phyloP scores from a whole-genome alignment of 805 yeast species.

The Zygosaccharomyces bailii region DNA sequence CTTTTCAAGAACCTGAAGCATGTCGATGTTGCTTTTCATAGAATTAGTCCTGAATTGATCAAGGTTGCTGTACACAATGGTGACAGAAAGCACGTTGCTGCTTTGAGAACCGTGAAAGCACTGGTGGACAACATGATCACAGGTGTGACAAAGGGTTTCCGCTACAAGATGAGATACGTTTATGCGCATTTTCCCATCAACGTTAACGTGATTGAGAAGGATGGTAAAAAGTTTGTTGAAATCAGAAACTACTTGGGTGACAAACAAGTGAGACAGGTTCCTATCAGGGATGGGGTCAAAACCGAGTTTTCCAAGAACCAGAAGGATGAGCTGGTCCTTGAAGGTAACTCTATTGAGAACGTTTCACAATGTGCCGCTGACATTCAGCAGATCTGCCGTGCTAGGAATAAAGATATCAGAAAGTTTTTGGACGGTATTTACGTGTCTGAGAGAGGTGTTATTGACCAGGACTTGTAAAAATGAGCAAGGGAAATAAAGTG shows the following conservation, averaged over 20 bases:
- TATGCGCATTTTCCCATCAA: slow-evolving; percentile 99
- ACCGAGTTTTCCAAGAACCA: slow-evolving; percentile 76
- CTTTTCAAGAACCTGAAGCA: slow-evolving; percentile 88
- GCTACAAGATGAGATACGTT: slow-evolving; percentile 99
- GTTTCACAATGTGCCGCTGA: slow-evolving; percentile 99
- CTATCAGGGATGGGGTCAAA: slow-evolving; percentile 84
- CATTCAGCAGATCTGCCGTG: slow-evolving; percentile 96
- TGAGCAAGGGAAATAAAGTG: neutral
- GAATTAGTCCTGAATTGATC: slow-evolving; percentile 67
- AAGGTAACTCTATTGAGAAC: slow-evolving; percentile 95
- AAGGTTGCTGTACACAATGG: slow-evolving; percentile 95
- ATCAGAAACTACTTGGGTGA: slow-evolving; percentile 99
- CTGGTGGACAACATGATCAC: slow-evolving; percentile 89
- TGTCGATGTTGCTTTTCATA: slow-evolving; percentile 89
- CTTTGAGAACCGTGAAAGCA: slow-evolving; percentile 97
- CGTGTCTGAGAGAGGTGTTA: slow-evolving; percentile 91
- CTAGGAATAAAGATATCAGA: slow-evolving; percentile 99
- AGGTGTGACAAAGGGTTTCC: slow-evolving; percentile 99
- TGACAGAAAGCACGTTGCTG: slow-evolving; percentile 99
- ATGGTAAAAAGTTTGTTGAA: slow-evolving; percentile 74
- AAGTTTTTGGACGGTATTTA: slow-evolving; percentile 99
- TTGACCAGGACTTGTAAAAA: slow-evolving; percentile 45
- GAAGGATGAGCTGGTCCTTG: slow-evolving; percentile 91
- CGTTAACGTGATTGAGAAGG: slow-evolving; percentile 83
- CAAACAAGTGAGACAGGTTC: slow-evolving; percentile 89